Evolutionary conservation across 805 yeast genomes (phyloP).

Genomic region (Wickerhamiella azyma): DNA sequence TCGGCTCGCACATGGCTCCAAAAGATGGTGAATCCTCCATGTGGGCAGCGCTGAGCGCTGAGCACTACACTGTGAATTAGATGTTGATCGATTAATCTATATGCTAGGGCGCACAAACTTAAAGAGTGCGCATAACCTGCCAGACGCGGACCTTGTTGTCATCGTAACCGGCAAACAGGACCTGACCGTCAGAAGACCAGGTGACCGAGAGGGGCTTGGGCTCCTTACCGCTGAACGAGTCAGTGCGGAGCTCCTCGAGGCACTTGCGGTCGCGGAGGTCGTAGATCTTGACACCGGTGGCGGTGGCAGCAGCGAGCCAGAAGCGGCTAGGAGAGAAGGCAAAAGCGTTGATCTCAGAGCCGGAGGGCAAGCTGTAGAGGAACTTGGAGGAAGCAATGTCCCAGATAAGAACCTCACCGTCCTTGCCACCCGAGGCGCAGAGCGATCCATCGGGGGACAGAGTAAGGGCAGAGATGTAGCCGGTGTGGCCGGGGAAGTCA

Average conservation of each 20-base stretch:
- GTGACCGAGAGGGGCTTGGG: conserved; percentile 97
- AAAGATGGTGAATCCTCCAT: too few species aligned
- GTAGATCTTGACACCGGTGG: conserved; percentile 95
- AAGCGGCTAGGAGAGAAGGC: conserved; percentile 99
- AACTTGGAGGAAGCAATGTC: conserved; percentile 75
- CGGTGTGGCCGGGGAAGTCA: conserved; percentile 98
- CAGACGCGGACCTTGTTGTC: conserved; percentile 99
- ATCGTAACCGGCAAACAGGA: conserved; percentile 99
- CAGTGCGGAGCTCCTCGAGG: conserved; percentile 97
- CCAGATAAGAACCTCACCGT: conserved; percentile 98
- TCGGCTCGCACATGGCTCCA: too few species aligned
- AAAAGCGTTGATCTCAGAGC: conserved; percentile 94
- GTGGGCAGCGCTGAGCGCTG: too few species aligned
- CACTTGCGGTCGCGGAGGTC: conserved; percentile 88
- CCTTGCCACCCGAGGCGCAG: conserved; percentile 99
- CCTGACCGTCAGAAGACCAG: conserved; percentile 99
- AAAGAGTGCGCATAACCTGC: conserved; percentile 70
- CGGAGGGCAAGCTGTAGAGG: conserved; percentile 85
- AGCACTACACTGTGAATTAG: neutral
- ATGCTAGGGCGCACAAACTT: neutral
- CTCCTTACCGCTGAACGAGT: conserved; percentile 87
- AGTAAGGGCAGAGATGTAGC: conserved; percentile 93
- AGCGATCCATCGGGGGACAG: conserved; percentile 99
- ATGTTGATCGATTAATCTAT: neutral
- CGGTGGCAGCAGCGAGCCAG: conserved; percentile 99